Percentiles rank a stretch among this genome's conserved stretches.
Conservation (phyloP, 352 stramenopile species). For the Globisporangium nunn region DNA sequence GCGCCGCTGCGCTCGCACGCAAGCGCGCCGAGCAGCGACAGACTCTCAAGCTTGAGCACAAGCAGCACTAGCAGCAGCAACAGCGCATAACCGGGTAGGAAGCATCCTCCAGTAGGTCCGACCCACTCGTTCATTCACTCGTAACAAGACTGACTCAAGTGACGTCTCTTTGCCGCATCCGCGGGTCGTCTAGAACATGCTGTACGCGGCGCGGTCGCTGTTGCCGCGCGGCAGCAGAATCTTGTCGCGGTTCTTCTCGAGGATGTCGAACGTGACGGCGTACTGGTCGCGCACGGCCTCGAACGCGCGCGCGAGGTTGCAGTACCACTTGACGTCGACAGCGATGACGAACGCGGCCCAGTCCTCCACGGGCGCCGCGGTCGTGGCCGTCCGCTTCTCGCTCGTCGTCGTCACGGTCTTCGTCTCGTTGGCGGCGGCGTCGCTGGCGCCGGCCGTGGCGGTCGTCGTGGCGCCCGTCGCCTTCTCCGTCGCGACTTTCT, state of each 20-base stretch:
- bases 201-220: constrained; percentile 60
- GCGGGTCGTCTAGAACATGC: constrained; percentile 59
- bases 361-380: constrained; percentile 32
- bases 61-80: too few relatives aligned
- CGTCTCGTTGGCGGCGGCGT: constrained; percentile 59
- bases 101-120: too few relatives aligned
- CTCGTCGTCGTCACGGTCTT: constrained; percentile 55
- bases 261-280: constrained; percentile 54
- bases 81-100: too few relatives aligned
- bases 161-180: too few relatives aligned
- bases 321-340: constrained; percentile 83
- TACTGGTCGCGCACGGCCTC: constrained; percentile 77
- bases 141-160: background rate
- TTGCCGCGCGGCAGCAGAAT: constrained; percentile 63
- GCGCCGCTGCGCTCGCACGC: constrained; percentile 4
- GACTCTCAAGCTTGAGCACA: too few relatives aligned
- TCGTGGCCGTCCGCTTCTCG: constrained; percentile 44
- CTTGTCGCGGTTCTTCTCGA: constrained; percentile 80
- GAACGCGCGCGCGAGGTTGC: constrained; percentile 59
- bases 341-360: constrained; percentile 60
- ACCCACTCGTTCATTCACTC: background rate
- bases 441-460: constrained; percentile 50
- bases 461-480: constrained; percentile 52
- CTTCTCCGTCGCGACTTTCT: constrained; percentile 54
- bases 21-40: constrained; percentile 5